Conservation (phyloP, 129 eudicot species). For the Tagetes patula region DNA sequence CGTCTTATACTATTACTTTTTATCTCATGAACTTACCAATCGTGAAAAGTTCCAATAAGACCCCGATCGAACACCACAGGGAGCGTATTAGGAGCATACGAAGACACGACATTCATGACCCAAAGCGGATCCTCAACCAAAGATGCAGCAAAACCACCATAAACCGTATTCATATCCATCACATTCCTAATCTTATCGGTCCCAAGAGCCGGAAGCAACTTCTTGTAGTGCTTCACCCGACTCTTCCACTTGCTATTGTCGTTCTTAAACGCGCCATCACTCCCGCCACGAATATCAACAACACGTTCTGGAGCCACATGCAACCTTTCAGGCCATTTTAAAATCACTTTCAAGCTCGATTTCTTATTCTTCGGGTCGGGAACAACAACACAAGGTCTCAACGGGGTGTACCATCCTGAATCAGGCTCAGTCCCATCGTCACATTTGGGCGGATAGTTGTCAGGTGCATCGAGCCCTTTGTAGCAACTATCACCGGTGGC, state of each 20-base stretch:
- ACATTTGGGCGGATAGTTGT: slow-evolving; percentile 84
- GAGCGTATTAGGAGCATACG: slow-evolving; percentile 82
- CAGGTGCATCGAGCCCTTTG: slow-evolving; percentile 69
- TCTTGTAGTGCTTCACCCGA: slow-evolving; percentile 81
- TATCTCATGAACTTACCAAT: slow-evolving; percentile 56
- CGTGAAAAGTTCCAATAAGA: slow-evolving; percentile 87
- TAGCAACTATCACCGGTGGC: slow-evolving; percentile 68
- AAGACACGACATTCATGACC: slow-evolving; percentile 98
- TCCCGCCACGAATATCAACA: slow-evolving; percentile 68
- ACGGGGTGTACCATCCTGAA: slow-evolving; percentile 94
- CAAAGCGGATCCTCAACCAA: slow-evolving; percentile 70
- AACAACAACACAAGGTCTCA: slow-evolving; percentile 81
- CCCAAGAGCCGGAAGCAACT: slow-evolving; percentile 78
- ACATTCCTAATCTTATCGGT: slow-evolving; percentile 84
- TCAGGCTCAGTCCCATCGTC: slow-evolving; percentile 95
- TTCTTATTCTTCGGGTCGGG: slow-evolving; percentile 64
- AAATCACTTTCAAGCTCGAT: slow-evolving; percentile 47
- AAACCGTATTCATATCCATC: slow-evolving; percentile 92
- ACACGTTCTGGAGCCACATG: slow-evolving; percentile 81
- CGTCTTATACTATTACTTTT: too few relatives aligned
- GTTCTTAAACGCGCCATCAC: slow-evolving; percentile 76
- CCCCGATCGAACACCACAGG: slow-evolving; percentile 90
- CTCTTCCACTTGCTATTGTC: slow-evolving; percentile 87
- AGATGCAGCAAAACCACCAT: slow-evolving; percentile 94
- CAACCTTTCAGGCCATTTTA: slow-evolving; percentile 86